Percentiles rank a stretch among this genome's conserved stretches.
Evolutionary conservation across 371 early-diverging fungal genomes (phyloP).

Genomic region (Rhizopus delemar): DNA sequence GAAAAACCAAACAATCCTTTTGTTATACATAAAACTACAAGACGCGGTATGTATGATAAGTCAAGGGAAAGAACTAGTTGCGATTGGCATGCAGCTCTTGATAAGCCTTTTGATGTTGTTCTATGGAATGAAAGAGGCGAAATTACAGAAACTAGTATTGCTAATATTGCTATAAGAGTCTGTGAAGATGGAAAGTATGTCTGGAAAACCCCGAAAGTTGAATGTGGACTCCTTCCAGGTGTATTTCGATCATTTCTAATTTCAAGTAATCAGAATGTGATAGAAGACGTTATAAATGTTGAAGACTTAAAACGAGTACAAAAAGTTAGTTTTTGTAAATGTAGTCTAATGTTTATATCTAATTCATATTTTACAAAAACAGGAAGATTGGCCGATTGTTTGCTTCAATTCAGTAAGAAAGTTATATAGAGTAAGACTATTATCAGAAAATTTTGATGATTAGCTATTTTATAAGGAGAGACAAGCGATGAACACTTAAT

Average conservation of each 20-base stretch:
- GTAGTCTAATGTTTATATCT: conserved; percentile 1
- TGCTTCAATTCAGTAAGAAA: conserved; percentile 61
- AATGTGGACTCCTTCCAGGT: conserved; percentile 54
- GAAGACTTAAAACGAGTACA: conserved; percentile 48
- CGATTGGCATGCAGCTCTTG: conserved; percentile 25
- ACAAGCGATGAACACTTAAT: too few relatives aligned
- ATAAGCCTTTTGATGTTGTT: conserved; percentile 57
- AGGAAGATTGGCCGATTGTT: conserved; percentile 40
- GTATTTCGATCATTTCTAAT: conserved; percentile 52
- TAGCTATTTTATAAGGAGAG: too few relatives aligned
- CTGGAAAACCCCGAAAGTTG: conserved; percentile 53
- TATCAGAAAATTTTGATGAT: not conserved
- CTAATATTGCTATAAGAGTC: conserved; percentile 57
- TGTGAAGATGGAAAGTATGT: conserved; percentile 12
- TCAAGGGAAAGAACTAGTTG: conserved; percentile 47
- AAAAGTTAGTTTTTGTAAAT: conserved; percentile 27
- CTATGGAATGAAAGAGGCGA: conserved; percentile 51
- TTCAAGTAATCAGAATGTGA: conserved; percentile 19
- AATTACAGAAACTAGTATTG: conserved; percentile 63
- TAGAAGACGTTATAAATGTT: conserved; percentile 45
- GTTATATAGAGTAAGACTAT: conserved; percentile 32
- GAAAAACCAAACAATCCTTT: conserved; percentile 41
- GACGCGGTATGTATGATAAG: conserved; percentile 51
- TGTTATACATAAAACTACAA: conserved; percentile 60
- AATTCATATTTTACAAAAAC: not conserved